These are phyloP conservation scores for Backusella circina DNA, from an alignment of 192 early-diverging fungal species.

Conservation along the genomic window DNA sequence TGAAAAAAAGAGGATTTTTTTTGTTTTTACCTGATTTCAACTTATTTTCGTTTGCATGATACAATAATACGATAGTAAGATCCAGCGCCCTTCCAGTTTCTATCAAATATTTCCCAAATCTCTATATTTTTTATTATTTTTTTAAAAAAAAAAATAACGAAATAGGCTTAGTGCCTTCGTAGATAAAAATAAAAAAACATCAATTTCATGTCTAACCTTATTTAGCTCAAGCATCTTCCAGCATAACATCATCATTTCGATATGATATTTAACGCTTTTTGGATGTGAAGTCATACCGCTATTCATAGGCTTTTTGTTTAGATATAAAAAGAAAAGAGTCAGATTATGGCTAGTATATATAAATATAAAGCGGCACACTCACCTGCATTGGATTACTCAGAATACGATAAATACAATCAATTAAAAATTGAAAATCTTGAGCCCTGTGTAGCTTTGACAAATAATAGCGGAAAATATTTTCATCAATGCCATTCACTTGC, in stretches of 20 bases:
- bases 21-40: slow-evolving; percentile 44
- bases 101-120: slow-evolving; percentile 57
- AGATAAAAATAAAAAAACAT: neutral
- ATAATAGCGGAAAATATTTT: slow-evolving; percentile 61
- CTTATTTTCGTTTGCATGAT: slow-evolving; percentile 59
- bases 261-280: slow-evolving; percentile 57
- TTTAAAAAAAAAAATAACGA: neutral
- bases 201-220: slow-evolving; percentile 41
- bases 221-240: slow-evolving; percentile 86
- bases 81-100: slow-evolving; percentile 60
- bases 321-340: neutral
- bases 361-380: neutral
- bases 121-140: slow-evolving; percentile 35
- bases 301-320: slow-evolving; percentile 44
- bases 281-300: slow-evolving; percentile 70
- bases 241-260: slow-evolving; percentile 77
- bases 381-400: slow-evolving; percentile 75
- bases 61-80: slow-evolving; percentile 57
- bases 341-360: neutral
- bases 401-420: slow-evolving; percentile 72
- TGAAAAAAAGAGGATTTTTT: too few relatives aligned
- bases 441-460: slow-evolving; percentile 77
- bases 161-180: neutral
- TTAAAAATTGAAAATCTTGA: slow-evolving; percentile 82
- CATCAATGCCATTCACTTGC: neutral